phyloP scores from a whole-genome alignment of 805 yeast genomes.

The Jamesozyma rosinii region DNA sequence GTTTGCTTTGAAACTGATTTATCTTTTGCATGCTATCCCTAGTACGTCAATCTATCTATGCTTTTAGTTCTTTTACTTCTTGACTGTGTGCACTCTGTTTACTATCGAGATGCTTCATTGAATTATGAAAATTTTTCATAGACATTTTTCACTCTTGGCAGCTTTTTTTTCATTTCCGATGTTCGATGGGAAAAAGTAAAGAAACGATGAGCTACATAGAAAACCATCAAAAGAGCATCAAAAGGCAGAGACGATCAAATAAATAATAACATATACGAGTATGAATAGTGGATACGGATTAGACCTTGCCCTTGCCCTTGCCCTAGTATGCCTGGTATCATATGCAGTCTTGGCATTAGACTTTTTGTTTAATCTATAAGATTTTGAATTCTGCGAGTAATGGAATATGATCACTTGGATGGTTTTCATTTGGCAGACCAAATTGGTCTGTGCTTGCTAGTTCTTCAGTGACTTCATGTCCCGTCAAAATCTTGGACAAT shows the following conservation, averaged over 20 bases:
- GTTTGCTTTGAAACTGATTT: neutral
- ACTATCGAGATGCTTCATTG: no score
- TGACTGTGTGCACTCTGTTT: no score
- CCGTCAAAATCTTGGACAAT: slow-evolving; percentile 43
- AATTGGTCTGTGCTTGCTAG: slow-evolving; percentile 13
- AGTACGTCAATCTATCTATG: neutral
- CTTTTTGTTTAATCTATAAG: slow-evolving; percentile 2
- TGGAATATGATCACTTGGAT: slow-evolving; percentile 50
- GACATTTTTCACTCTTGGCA: neutral
- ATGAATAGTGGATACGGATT: no score
- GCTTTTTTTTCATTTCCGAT: neutral
- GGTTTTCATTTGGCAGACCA: slow-evolving; percentile 49
- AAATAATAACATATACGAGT: neutral
- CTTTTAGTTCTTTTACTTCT: neutral
- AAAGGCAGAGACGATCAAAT: neutral
- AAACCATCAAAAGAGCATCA: neutral
- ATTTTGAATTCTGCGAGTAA: slow-evolving; percentile 32
- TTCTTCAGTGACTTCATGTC: slow-evolving; percentile 28
- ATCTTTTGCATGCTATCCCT: neutral
- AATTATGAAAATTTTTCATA: neutral
- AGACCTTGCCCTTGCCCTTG: no score
- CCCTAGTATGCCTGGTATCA: no score
- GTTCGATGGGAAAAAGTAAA: neutral
- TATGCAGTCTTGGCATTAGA: no score
- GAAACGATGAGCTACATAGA: neutral